phyloP scores from a whole-genome alignment of 2,329 filamentous ascomycete species.

The Helminthosporium solani region DNA sequence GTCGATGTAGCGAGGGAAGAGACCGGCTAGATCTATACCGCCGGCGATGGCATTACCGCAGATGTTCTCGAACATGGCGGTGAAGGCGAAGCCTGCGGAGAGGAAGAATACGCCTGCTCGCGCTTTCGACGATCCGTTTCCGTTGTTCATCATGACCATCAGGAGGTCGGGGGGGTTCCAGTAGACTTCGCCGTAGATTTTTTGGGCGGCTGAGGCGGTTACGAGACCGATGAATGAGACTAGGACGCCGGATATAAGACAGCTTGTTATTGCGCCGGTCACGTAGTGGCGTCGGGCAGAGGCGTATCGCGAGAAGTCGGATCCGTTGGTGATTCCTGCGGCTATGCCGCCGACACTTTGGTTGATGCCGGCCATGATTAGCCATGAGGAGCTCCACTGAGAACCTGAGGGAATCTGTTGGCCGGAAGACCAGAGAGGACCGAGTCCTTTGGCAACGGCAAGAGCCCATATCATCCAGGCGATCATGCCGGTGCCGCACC shows the following conservation, averaged over 20 bases:
- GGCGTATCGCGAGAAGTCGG: slow-evolving; percentile 50
- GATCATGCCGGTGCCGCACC: slow-evolving; percentile 51
- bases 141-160: slow-evolving; percentile 49
- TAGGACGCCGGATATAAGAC: slow-evolving; percentile 44
- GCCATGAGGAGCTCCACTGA: slow-evolving; percentile 45
- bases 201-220: slow-evolving; percentile 44
- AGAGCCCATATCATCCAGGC: slow-evolving; percentile 52
- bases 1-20: slow-evolving; percentile 38
- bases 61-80: slow-evolving; percentile 46
- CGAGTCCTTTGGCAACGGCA: slow-evolving; percentile 47
- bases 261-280: slow-evolving; percentile 44
- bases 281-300: slow-evolving; percentile 39
- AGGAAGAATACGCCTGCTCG: slow-evolving; percentile 42
- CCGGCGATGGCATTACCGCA: slow-evolving; percentile 39
- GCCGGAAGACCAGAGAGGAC: slow-evolving; percentile 45
- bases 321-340: slow-evolving; percentile 47
- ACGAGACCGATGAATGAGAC: slow-evolving; percentile 47
- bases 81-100: slow-evolving; percentile 38
- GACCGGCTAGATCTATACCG: slow-evolving; percentile 39
- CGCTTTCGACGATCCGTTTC: slow-evolving; percentile 43
- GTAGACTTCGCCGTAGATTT: slow-evolving; percentile 40
- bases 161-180: slow-evolving; percentile 49
- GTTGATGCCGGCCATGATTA: slow-evolving; percentile 50
- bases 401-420: slow-evolving; percentile 40
- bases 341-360: slow-evolving; percentile 46